Conservation (phyloP, 805 yeast genomes). For the Komagataella mondaviorum region DNA sequence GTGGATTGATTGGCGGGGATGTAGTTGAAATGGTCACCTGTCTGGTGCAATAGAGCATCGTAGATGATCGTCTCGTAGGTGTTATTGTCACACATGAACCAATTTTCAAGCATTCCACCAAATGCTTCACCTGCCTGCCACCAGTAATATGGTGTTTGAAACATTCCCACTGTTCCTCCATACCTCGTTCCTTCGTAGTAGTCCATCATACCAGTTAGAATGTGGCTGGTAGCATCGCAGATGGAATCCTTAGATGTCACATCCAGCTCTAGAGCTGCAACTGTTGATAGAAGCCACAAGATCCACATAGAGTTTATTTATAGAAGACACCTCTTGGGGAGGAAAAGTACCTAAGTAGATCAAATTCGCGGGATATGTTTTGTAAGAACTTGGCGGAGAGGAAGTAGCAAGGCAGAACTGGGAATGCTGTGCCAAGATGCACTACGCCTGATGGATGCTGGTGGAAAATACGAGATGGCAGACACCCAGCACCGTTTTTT, state of each 20-base stretch:
- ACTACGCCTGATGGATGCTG: not conserved
- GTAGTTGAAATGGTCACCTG: conserved; percentile 61
- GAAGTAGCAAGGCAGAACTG: not conserved
- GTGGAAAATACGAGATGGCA: not conserved
- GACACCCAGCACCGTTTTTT: not conserved
- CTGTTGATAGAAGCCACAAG: not conserved
- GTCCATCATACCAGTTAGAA: conserved; percentile 51
- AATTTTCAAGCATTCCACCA: conserved; percentile 76
- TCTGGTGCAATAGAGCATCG: conserved; percentile 58
- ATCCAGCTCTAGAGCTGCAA: conserved; percentile 5
- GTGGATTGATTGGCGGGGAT: conserved; percentile 81
- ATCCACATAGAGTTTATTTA: not conserved
- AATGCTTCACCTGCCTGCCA: conserved; percentile 98
- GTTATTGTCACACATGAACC: conserved; percentile 55
- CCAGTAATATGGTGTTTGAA: conserved; percentile 89
- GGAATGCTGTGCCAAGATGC: not conserved
- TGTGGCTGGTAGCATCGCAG: conserved; percentile 31
- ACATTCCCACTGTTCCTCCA: conserved; percentile 83
- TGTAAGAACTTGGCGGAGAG: not conserved
- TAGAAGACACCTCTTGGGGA: not conserved
- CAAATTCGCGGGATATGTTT: not conserved
- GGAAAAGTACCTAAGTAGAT: not conserved
- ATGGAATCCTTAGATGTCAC: conserved; percentile 24
- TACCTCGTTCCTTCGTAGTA: conserved; percentile 48
- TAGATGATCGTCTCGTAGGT: conserved; percentile 47